A percentile compares a stretch with the other conserved stretches of the same genome.
Evolutionary conservation across 805 yeast genomes (phyloP).

Genomic region (Zygotorulaspora chibaensis): DNA sequence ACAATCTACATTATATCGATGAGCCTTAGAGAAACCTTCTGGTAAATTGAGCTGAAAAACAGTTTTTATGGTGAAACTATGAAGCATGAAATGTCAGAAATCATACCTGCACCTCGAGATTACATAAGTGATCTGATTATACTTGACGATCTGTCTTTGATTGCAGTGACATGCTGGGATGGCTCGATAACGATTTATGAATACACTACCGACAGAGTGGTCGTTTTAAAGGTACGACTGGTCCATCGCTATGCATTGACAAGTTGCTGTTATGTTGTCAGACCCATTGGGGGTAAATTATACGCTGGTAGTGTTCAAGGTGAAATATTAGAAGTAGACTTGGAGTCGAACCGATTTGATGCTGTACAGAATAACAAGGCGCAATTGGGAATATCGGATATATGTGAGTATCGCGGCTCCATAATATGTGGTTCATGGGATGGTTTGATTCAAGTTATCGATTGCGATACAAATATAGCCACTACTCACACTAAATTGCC

Average conservation of each 20-base stretch:
- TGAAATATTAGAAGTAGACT: slow-evolving; percentile 46
- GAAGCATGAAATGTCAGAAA: slow-evolving; percentile 8
- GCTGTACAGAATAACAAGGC: slow-evolving; percentile 34
- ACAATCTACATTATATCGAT: neutral
- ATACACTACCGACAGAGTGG: slow-evolving; percentile 21
- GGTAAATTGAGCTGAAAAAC: neutral
- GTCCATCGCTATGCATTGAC: slow-evolving; percentile 10
- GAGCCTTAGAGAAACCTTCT: neutral
- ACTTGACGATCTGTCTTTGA: slow-evolving; percentile 28
- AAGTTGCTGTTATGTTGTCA: slow-evolving; percentile 25
- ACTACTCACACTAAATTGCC: slow-evolving; percentile 7
- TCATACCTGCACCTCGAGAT: slow-evolving; percentile 20
- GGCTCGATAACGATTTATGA: slow-evolving; percentile 44
- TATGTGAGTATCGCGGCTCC: slow-evolving; percentile 28
- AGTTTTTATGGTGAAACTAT: neutral
- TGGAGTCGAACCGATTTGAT: slow-evolving; percentile 39
- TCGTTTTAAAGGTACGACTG: slow-evolving; percentile 5
- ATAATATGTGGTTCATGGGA: slow-evolving; percentile 60
- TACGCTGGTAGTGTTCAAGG: slow-evolving; percentile 55
- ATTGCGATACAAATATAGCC: slow-evolving; percentile 34
- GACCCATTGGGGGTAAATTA: slow-evolving; percentile 24
- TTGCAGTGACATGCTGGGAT: slow-evolving; percentile 59
- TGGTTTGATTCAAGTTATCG: slow-evolving; percentile 45
- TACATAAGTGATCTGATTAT: slow-evolving; percentile 29
- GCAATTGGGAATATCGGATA: slow-evolving; percentile 38